A percentile compares a stretch with the other conserved stretches of the same genome.
Conservation (phyloP, 2,329 filamentous ascomycete species). For the Penicillium occitanis region DNA sequence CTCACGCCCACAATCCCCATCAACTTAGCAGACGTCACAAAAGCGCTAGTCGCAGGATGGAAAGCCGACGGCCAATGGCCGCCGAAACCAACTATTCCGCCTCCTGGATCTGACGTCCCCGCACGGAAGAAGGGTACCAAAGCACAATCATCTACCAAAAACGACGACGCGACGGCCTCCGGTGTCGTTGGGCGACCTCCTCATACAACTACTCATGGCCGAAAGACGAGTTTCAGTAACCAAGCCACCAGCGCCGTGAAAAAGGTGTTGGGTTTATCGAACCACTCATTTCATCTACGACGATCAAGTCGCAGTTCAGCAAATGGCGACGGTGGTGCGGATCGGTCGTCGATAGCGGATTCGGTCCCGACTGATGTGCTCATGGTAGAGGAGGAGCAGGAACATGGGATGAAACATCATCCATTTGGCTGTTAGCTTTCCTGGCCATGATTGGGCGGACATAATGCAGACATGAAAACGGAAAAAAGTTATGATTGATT, state of each 20-base stretch:
- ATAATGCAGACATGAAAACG: not conserved
- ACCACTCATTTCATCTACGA: constrained; percentile 39
- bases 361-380: not conserved
- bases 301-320: constrained; percentile 29
- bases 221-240: constrained; percentile 18
- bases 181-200: constrained; percentile 3
- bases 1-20: constrained; percentile 84
- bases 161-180: not conserved
- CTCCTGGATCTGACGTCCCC: constrained; percentile 28
- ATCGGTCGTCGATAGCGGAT: constrained; percentile 12
- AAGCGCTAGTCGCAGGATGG: constrained; percentile 84
- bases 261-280: constrained; percentile 41
- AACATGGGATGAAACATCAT: not conserved
- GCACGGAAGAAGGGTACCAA: constrained; percentile 18
- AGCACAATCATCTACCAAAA: constrained; percentile 16
- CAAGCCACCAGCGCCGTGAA: constrained; percentile 42
- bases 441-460: no score
- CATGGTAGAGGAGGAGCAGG: constrained; percentile 8
- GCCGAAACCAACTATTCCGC: constrained; percentile 53
- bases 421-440: not conserved
- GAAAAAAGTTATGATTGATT: not conserved
- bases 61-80: constrained; percentile 94
- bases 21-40: constrained; percentile 78
- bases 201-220: not conserved
- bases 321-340: not conserved